Conservation (phyloP, 495 filamentous ascomycete genomes). For the Cairneyella variabilis region DNA sequence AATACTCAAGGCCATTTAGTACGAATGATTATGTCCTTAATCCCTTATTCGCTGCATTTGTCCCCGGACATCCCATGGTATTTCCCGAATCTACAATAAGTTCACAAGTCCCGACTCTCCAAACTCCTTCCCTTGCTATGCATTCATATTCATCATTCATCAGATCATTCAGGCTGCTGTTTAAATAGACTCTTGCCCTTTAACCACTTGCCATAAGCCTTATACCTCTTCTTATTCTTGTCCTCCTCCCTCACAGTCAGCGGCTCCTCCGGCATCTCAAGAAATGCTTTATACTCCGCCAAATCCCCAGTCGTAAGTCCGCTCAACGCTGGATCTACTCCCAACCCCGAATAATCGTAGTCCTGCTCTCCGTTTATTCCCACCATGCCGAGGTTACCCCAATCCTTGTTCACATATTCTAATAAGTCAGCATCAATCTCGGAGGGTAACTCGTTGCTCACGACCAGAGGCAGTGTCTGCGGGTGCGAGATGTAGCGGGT, state of each 20-base stretch:
- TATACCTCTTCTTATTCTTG: conserved; percentile 85
- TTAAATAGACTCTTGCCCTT: conserved; percentile 91
- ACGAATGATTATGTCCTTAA: too few relatives aligned
- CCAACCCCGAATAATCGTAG: too few relatives aligned
- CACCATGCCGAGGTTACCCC: conserved; percentile 33
- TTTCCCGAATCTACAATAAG: too few relatives aligned
- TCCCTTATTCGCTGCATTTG: too few relatives aligned
- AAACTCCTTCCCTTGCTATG: too few relatives aligned
- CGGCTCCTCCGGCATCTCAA: conserved; percentile 73
- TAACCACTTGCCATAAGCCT: conserved; percentile 91
- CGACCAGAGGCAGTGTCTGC: conserved; percentile 81
- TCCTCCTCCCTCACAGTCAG: conserved; percentile 87
- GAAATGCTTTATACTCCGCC: conserved; percentile 68
- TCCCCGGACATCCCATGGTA: too few relatives aligned
- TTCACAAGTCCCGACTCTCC: too few relatives aligned
- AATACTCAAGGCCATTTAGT: too few relatives aligned
- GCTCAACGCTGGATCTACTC: conserved; percentile 31
- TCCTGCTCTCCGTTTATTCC: neutral
- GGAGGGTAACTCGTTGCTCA: conserved; percentile 59
- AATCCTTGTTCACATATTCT: conserved; percentile 62
- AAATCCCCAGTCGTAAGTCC: conserved; percentile 51
- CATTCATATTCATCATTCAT: too few relatives aligned
- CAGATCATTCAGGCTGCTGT: conserved; percentile 75
- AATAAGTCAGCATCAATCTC: conserved; percentile 63
- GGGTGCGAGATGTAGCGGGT: conserved; percentile 88